Evolutionary conservation across 371 early-diverging fungal genomes (phyloP), one percentile per base, ranked within the genome.

Genomic region (Racocetra persica): DNA sequence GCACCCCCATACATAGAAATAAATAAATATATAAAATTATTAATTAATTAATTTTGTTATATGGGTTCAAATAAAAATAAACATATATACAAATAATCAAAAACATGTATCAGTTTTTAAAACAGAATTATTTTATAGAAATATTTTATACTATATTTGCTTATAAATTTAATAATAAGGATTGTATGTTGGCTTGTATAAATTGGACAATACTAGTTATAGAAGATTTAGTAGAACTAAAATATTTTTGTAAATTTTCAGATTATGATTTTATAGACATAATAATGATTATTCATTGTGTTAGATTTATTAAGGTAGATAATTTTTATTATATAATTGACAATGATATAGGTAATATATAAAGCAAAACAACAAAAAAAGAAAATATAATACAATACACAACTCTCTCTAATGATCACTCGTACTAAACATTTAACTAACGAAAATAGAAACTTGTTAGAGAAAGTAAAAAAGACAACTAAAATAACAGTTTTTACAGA

Each of bases 271-370:
- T 70, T 70, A 70, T 70, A 22, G 26, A 70, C 22, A 4, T 51
- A 45, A 66, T 20, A 32, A 32, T 6, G 13, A 65, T 65, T 65
- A 28, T 28, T 0, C 65, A 65, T 65, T 65, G 71, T 70, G 51
- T 70, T 45, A 45, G 52, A 51, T 70, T 70, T 49, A 69, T 67
- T 38, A 67, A 67, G 28, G 7, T 67, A 2, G 16, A 41, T 36
- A 11, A 36, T 26, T 3, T 41, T 36, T 67, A 67, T 28, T 32
- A 32, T 32, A 32, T 32, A 32, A 4, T 32, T 32, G 4, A 32
- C 32, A 32, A 32, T 32, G 4, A 32, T 32, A 32, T 32, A 32
- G 4, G 4, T 32, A 32, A 32, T 32, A 32, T 32, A 32, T 32
- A 32, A 32, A 32, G 32, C 32, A 32, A 32, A 32, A 32, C 4